phyloP scores from a whole-genome alignment of 768 basidiomycete genomes.

The Tylopilus sp. region DNA sequence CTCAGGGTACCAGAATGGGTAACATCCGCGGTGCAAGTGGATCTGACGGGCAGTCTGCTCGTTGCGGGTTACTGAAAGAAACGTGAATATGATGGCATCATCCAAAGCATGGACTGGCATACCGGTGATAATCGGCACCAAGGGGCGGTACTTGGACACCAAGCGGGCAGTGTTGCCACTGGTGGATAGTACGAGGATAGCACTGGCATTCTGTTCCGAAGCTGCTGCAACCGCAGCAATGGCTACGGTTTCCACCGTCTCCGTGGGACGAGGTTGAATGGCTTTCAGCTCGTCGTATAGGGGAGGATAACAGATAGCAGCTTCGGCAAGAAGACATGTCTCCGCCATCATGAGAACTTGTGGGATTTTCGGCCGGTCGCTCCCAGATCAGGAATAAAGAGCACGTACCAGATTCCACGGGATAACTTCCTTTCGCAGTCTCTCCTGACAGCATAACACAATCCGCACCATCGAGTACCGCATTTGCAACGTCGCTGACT shows the following conservation, averaged over 20 bases:
- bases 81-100: slow-evolving; percentile 6
- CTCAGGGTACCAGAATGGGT: slow-evolving; percentile 96
- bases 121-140: slow-evolving; percentile 94
- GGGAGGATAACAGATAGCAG: slow-evolving; percentile 92
- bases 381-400: not conserved
- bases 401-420: slow-evolving; percentile 82
- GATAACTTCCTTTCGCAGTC: slow-evolving; percentile 97
- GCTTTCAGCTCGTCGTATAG: slow-evolving; percentile 85
- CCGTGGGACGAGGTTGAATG: slow-evolving; percentile 82
- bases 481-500: slow-evolving; percentile 98
- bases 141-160: slow-evolving; percentile 93
- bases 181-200: slow-evolving; percentile 94
- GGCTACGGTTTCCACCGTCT: slow-evolving; percentile 93
- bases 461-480: slow-evolving; percentile 97
- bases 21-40: slow-evolving; percentile 94
- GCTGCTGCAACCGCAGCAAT: slow-evolving; percentile 96
- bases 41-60: slow-evolving; percentile 94
- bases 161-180: slow-evolving; percentile 95
- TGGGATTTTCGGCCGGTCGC: slow-evolving; percentile 6
- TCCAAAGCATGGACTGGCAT: slow-evolving; percentile 20
- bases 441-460: slow-evolving; percentile 99
- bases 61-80: slow-evolving; percentile 80
- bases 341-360: slow-evolving; percentile 99
- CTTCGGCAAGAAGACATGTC: slow-evolving; percentile 95
- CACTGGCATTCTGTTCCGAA: slow-evolving; percentile 90